phyloP scores from a whole-genome alignment of 148 eudicot genomes.

The Vaccinium macrocarpon region DNA sequence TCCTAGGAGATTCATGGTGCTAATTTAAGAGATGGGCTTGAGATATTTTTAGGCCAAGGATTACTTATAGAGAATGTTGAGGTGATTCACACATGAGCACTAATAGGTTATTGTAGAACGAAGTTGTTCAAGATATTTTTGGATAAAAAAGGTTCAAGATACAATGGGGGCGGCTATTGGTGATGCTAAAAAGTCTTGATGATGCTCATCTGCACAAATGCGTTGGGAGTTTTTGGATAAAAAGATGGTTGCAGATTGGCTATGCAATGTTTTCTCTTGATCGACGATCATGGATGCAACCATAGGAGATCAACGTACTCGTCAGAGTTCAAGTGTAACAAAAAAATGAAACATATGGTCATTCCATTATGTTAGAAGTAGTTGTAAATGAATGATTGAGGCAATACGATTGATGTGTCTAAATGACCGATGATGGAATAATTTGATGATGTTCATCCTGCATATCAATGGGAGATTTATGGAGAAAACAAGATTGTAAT shows the following conservation, averaged over 20 bases:
- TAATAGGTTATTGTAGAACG: background rate
- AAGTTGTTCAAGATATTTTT: no score
- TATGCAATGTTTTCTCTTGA: background rate
- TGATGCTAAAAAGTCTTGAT: background rate
- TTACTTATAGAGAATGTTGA: background rate
- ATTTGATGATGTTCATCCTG: background rate
- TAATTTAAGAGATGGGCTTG: no score
- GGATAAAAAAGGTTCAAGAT: no score
- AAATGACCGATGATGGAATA: background rate
- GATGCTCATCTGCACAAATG: background rate
- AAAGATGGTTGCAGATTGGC: background rate
- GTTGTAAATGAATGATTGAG: background rate
- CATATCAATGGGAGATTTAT: background rate
- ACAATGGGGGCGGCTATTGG: background rate
- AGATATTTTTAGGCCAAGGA: no score
- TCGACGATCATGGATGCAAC: background rate
- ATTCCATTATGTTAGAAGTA: background rate
- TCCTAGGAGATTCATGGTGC: background rate
- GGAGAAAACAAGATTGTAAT: background rate
- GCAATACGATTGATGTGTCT: background rate
- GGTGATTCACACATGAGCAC: background rate
- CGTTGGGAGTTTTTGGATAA: background rate
- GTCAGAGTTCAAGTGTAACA: background rate
- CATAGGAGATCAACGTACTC: background rate
- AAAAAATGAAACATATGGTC: background rate